These are phyloP conservation scores for Melampsora larici-populina DNA, from an alignment of 1,284 basidiomycete genomes.

Conservation along the genomic window DNA sequence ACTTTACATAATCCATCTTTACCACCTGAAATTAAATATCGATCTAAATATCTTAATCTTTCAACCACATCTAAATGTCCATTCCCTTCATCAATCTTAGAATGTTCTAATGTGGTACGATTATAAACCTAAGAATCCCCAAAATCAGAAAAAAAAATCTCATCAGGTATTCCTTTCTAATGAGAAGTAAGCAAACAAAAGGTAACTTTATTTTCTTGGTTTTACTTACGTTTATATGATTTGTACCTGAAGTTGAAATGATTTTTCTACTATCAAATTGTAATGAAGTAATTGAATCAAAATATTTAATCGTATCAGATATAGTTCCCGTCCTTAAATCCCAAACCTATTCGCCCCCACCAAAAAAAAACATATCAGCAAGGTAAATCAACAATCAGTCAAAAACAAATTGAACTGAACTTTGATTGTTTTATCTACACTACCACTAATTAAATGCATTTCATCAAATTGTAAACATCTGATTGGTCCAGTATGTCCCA, in stretches of 20 bases:
- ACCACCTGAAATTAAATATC: conserved; percentile 86
- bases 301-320: conserved; percentile 84
- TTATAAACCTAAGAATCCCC: conserved; percentile 74
- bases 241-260: conserved; percentile 67
- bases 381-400: conserved; percentile 16
- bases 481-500: conserved; percentile 89
- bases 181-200: conserved; percentile 18
- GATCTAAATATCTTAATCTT: conserved; percentile 89
- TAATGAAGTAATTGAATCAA: conserved; percentile 81
- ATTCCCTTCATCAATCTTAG: conserved; percentile 70
- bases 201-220: conserved; percentile 61
- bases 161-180: background rate
- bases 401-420: conserved; percentile 57
- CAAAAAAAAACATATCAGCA: conserved; percentile 9
- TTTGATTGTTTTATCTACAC: conserved; percentile 86
- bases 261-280: conserved; percentile 94
- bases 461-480: conserved; percentile 98
- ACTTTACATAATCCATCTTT: conserved; percentile 85
- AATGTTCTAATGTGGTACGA: conserved; percentile 85
- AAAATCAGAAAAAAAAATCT: conserved; percentile 29
- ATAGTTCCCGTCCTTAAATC: conserved; percentile 86
- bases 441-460: conserved; percentile 82
- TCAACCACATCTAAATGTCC: conserved; percentile 90
- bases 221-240: conserved; percentile 77
- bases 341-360: conserved; percentile 62